Percentiles rank a stretch among this genome's conserved stretches.
Conservation (phyloP, 2,329 filamentous ascomycete genomes). For the Aspergillus latus region DNA sequence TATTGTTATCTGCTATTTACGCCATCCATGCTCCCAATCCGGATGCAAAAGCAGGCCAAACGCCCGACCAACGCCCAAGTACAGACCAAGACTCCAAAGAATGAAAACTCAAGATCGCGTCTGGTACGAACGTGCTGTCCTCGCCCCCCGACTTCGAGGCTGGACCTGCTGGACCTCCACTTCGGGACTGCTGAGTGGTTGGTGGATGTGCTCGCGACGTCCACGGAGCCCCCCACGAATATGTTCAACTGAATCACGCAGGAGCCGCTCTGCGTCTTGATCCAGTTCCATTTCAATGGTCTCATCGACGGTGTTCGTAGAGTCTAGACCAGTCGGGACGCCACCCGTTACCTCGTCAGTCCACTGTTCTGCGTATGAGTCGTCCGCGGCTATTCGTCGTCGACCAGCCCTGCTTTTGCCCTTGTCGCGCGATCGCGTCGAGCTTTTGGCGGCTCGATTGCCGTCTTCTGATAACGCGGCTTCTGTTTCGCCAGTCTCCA, state of each 20-base stretch:
- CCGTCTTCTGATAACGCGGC: constrained; percentile 20
- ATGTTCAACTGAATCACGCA: constrained; percentile 40
- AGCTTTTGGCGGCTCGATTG: constrained; percentile 20
- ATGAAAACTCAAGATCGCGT: constrained; percentile 6
- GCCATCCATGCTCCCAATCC: constrained; percentile 2
- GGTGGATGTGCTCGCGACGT: constrained; percentile 17
- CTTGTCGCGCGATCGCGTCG: constrained; percentile 30
- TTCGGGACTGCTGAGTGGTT: constrained; percentile 11
- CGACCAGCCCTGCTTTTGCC: constrained; percentile 28
- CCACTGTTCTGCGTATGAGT: constrained; percentile 33
- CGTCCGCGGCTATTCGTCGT: constrained; percentile 25
- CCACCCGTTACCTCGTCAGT: constrained; percentile 37
- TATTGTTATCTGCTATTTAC: constrained; percentile 3
- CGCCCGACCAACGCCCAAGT: constrained; percentile 5
- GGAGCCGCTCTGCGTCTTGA: constrained; percentile 43
- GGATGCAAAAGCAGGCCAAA: not conserved
- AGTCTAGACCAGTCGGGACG: constrained; percentile 11
- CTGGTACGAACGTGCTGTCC: constrained; percentile 18
- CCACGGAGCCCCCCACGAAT: constrained; percentile 28
- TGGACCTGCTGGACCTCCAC: constrained; percentile 23
- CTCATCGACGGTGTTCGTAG: constrained; percentile 28
- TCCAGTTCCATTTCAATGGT: constrained; percentile 45
- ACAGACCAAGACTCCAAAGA: constrained; percentile 4
- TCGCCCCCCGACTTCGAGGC: constrained; percentile 11
- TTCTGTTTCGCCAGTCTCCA: constrained; percentile 37